These are phyloP conservation scores for Arthroderma uncinatum DNA, from an alignment of 2,329 filamentous ascomycete genomes.

Conservation along the genomic window DNA sequence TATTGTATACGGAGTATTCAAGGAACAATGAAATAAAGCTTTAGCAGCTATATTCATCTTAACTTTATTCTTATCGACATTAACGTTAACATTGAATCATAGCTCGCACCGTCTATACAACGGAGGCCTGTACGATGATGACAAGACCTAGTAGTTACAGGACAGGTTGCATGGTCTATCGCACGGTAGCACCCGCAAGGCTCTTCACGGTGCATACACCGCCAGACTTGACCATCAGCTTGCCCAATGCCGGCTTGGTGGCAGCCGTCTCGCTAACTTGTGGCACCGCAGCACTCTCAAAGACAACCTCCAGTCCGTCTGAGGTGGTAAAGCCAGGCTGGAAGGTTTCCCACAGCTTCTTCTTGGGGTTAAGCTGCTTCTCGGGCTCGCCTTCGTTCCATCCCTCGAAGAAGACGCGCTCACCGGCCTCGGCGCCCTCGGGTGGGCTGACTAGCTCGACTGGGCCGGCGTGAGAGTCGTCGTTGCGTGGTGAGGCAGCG, in stretches of 20 bases:
- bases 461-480: constrained; percentile 76
- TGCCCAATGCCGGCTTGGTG: constrained; percentile 45
- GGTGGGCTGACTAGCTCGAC: constrained; percentile 88
- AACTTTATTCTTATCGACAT: neutral
- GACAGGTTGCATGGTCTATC: constrained; percentile 42
- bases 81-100: too few species aligned
- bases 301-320: constrained; percentile 66
- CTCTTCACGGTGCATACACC: constrained; percentile 74
- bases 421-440: constrained; percentile 64
- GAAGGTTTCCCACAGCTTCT: constrained; percentile 97
- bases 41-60: neutral
- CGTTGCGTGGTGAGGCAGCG: constrained; percentile 73
- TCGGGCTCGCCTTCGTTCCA: constrained; percentile 81
- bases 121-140: too few species aligned
- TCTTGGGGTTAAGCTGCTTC: constrained; percentile 92
- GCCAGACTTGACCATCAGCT: constrained; percentile 63
- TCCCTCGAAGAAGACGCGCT: constrained; percentile 85
- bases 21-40: neutral
- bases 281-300: constrained; percentile 68
- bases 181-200: constrained; percentile 68
- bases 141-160: too few species aligned
- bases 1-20: neutral
- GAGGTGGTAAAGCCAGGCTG: constrained; percentile 95
- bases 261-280: constrained; percentile 56
- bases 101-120: too few species aligned